Percentiles rank a stretch among this genome's conserved stretches.
phyloP scores from a whole-genome alignment of 805 yeast species.

The Ogataea trehaloabstinens region DNA sequence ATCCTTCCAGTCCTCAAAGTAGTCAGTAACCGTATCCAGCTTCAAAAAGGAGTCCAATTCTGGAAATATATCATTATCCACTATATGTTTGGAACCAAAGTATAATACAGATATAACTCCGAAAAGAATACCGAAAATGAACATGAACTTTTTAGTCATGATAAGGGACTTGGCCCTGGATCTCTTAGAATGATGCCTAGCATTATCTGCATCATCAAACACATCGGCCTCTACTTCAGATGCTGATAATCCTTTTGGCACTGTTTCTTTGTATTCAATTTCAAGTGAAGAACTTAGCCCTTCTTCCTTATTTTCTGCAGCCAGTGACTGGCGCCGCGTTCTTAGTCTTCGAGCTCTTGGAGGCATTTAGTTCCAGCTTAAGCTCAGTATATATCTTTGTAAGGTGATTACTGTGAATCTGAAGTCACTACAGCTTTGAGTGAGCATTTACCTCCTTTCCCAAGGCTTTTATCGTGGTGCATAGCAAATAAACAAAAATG shows the following conservation, averaged over 20 bases:
- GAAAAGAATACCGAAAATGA: conserved; percentile 67
- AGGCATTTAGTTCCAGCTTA: no score
- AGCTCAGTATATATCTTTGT: no score
- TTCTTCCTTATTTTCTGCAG: not conserved
- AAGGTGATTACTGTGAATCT: no score
- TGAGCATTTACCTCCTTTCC: no score
- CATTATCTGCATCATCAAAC: not conserved
- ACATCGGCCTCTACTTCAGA: not conserved
- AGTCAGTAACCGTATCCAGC: conserved; percentile 56
- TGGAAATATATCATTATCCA: conserved; percentile 39
- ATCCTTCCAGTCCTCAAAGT: conserved; percentile 71
- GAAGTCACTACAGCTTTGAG: no score
- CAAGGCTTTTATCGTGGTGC: no score
- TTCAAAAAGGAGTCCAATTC: conserved; percentile 51
- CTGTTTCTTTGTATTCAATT: not conserved
- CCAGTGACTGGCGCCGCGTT: not conserved
- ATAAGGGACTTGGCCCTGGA: conserved; percentile 13
- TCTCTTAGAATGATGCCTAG: not conserved
- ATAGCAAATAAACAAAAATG: no score
- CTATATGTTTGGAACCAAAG: conserved; percentile 47
- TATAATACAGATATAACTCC: conserved; percentile 68
- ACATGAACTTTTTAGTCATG: conserved; percentile 52
- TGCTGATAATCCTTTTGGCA: not conserved
- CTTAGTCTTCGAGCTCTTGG: not conserved
- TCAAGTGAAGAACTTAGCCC: conserved; percentile 3